Conservation (phyloP, 2,329 filamentous ascomycete species). For the Botrytis medusae region DNA sequence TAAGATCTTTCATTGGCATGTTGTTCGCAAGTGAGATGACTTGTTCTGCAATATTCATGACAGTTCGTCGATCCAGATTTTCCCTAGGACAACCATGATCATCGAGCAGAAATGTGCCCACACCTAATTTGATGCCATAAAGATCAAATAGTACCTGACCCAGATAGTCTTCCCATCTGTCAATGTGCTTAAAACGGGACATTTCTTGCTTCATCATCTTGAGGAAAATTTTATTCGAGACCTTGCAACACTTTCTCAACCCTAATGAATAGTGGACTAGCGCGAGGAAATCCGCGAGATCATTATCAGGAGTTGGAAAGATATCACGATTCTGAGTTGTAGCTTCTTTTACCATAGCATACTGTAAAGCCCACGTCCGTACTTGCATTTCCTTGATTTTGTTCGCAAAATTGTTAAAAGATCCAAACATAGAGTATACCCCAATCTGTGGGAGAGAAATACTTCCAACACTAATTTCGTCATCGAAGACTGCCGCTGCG, state of each 20-base stretch:
- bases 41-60: conserved; percentile 78
- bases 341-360: conserved; percentile 73
- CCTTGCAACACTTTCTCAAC: conserved; percentile 79
- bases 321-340: conserved; percentile 63
- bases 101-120: conserved; percentile 62
- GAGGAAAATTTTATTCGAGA: conserved; percentile 82
- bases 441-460: conserved; percentile 58
- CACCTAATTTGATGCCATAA: conserved; percentile 75
- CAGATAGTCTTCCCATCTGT: conserved; percentile 83
- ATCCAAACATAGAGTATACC: conserved; percentile 44
- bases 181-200: conserved; percentile 69
- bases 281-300: conserved; percentile 76
- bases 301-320: conserved; percentile 67
- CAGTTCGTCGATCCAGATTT: conserved; percentile 75
- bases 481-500: conserved; percentile 77
- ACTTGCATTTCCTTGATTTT: conserved; percentile 86
- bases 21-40: conserved; percentile 77
- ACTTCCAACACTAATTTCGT: conserved; percentile 78
- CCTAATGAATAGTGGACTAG: conserved; percentile 83
- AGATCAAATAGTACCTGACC: conserved; percentile 82
- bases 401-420: conserved; percentile 58
- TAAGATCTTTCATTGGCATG: conserved; percentile 85
- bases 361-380: conserved; percentile 84
- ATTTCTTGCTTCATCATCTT: conserved; percentile 87
- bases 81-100: conserved; percentile 81